Base-by-base conservation (phyloP, 768 basidiomycete species). In the Mrakia frigida region DNA sequence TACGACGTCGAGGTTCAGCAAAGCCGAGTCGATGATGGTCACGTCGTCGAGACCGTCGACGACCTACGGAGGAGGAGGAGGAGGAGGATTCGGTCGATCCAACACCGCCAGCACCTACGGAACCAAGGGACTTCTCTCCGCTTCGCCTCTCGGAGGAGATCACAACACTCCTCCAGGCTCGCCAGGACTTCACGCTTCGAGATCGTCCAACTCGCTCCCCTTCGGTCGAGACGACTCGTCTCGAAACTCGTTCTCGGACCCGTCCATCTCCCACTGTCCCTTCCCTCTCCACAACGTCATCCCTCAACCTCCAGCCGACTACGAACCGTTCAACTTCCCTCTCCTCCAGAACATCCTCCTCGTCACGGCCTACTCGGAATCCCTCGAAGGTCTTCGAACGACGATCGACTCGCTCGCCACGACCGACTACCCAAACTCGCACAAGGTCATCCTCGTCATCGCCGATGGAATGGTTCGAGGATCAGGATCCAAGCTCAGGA, bases 381-480 rank as follows among this genome's bases (percentile, higher is more conserved):
- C 93, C 5, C 87, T 95, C 31, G 95, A 97, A 83, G 97, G 97
- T 85, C 86, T 99, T 1, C 89, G 96, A 53, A 99, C 97, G 25
- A 99, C 97, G 0, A 86, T 99, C n/a, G 97, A 99, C 83, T 98
- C 97, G 1, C 88, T 99, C 59, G 94, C 95, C 10, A 98, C 97
- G 5, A 98, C 96, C 41, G 96, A 98, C 84, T 99, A 98, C 82
- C 96, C 97, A 46, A 98, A 98, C 84, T 92, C 91, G 79, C 97
- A 99, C 86, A 98, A 98, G 81, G 82, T 97, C 74, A 91, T 99
- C 79, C 85, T 99, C 77, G 91, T 99, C 81, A 95, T 98, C 79
- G 93, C 93, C 63, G 97, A 99, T 82, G 97, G 97, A 80, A 93
- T 97, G 92, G 97, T 98, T 82, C 93, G 93, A 86, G 97, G 96